These are phyloP conservation scores for Moringa oleifera DNA, from an alignment of 345 rosid species.

Conservation along the genomic window DNA sequence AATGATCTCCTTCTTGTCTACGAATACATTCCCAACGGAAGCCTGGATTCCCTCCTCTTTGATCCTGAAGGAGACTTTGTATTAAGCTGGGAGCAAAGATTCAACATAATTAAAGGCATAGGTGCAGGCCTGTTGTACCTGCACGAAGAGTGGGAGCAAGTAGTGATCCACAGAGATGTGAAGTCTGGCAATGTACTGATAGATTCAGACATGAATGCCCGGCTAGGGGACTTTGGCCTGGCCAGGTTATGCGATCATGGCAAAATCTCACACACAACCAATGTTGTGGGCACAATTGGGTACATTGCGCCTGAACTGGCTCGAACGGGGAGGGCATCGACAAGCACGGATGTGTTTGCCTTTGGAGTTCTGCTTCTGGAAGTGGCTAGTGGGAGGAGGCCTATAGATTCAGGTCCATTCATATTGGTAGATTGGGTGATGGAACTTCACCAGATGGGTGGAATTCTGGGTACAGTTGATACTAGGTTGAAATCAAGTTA, in stretches of 20 bases:
- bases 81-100: conserved; percentile 43
- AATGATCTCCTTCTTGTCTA: conserved; percentile 49
- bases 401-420: conserved; percentile 22
- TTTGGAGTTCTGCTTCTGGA: conserved; percentile 26
- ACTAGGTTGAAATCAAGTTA: conserved; percentile 31
- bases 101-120: conserved; percentile 41
- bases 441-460: too few species aligned
- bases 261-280: conserved; percentile 35
- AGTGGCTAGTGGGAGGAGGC: conserved; percentile 25
- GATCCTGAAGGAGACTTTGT: conserved; percentile 17
- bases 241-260: conserved; percentile 61
- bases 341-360: conserved; percentile 28
- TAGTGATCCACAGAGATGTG: conserved; percentile 35
- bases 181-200: conserved; percentile 27
- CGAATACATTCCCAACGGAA: conserved; percentile 52
- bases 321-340: conserved; percentile 19
- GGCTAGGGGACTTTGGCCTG: conserved; percentile 61
- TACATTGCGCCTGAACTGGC: conserved; percentile 31
- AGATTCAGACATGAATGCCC: conserved; percentile 34
- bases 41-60: conserved; percentile 41
- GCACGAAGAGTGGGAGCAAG: conserved; percentile 64
- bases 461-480: conserved; percentile 39
- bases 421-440: conserved; percentile 23
- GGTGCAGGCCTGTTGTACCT: conserved; percentile 50
- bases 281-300: conserved; percentile 49